These are phyloP conservation scores for Chloroidium sp. DNA, from an alignment of 163 green algal genomes.

Conservation along the genomic window DNA sequence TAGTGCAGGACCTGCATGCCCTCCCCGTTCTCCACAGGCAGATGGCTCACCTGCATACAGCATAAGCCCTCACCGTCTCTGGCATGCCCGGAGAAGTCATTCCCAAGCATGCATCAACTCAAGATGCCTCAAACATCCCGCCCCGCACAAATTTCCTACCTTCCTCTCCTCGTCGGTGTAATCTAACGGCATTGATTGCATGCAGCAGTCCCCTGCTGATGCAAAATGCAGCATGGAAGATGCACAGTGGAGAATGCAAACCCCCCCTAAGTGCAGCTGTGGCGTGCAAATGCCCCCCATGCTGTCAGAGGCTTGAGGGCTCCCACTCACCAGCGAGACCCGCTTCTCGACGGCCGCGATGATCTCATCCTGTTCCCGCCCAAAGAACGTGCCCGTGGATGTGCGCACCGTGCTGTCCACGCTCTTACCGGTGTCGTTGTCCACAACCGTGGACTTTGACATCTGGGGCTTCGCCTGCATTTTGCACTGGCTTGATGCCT, in stretches of 20 bases:
- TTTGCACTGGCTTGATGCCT: background rate
- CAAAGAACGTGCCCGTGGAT: conserved; percentile 42
- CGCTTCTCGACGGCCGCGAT: conserved; percentile 54
- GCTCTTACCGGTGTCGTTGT: conserved; percentile 49
- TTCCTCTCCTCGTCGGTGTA: too few relatives aligned
- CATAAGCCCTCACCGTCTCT: background rate
- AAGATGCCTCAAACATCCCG: too few relatives aligned
- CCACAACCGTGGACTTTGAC: conserved; percentile 56
- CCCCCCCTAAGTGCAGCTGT: too few relatives aligned
- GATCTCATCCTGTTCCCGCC: conserved; percentile 38
- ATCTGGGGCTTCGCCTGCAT: conserved; percentile 33
- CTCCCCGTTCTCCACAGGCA: conserved; percentile 44
- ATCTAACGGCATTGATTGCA: too few relatives aligned
- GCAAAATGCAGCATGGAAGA: too few relatives aligned
- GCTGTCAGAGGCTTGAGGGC: too few relatives aligned
- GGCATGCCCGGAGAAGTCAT: background rate
- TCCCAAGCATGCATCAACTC: too few relatives aligned
- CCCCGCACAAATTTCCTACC: too few relatives aligned
- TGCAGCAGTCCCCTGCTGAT: too few relatives aligned
- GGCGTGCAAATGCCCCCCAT: too few relatives aligned
- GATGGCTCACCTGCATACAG: conserved; percentile 11
- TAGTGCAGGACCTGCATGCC: conserved; percentile 31
- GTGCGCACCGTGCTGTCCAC: conserved; percentile 42
- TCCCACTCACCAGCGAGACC: conserved; percentile 35
- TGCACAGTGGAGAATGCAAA: too few relatives aligned